These are phyloP conservation scores for Backusella australiensis DNA, from an alignment of 192 early-diverging fungal genomes.

Conservation along the genomic window DNA sequence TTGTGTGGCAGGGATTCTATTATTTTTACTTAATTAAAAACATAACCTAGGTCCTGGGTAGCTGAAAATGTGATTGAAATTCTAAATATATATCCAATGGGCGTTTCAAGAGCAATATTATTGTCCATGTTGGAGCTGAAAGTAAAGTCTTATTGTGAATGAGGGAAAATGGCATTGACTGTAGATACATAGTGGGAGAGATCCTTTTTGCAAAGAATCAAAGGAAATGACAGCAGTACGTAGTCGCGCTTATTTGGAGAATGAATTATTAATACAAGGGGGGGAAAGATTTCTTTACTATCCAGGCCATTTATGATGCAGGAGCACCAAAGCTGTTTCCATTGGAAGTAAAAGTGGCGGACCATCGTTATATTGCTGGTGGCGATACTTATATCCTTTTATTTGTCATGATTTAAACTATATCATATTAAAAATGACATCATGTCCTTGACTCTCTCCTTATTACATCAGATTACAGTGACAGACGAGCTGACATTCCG, in stretches of 20 bases:
- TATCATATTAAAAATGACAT: background rate
- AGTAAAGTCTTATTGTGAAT: background rate
- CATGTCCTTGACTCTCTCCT: background rate
- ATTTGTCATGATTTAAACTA: background rate
- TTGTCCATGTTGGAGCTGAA: slow-evolving; percentile 10
- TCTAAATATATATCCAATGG: slow-evolving; percentile 9
- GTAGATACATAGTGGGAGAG: slow-evolving; percentile 15
- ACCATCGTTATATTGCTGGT: background rate
- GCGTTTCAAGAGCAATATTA: background rate
- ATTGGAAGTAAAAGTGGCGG: background rate
- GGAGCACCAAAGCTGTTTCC: background rate
- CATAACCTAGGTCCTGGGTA: slow-evolving; percentile 18
- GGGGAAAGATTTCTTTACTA: slow-evolving; percentile 5
- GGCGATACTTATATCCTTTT: slow-evolving; percentile 26
- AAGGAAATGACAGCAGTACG: slow-evolving; percentile 8
- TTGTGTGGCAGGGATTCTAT: background rate
- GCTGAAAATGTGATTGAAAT: background rate
- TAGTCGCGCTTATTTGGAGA: background rate
- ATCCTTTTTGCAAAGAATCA: slow-evolving; percentile 1
- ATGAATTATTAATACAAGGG: background rate
- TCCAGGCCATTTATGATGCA: slow-evolving; percentile 7
- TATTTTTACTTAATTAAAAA: background rate
- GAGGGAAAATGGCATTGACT: background rate
- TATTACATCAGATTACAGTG: slow-evolving; percentile 15
- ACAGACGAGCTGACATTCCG: background rate